Base-by-base conservation (phyloP, 1,284 basidiomycete genomes). In the Leccinum huronense region DNA sequence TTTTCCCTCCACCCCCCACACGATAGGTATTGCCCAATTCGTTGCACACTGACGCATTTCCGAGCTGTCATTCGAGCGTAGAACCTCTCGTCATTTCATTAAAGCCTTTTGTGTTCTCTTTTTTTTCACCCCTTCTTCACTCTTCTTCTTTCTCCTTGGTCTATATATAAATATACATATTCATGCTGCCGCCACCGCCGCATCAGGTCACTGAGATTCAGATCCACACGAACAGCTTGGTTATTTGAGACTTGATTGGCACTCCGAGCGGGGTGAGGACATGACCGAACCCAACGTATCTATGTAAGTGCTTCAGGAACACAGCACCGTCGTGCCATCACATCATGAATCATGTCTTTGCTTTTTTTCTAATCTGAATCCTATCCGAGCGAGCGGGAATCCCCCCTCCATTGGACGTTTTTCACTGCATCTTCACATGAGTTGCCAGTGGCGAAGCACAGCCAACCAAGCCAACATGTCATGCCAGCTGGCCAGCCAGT, bases 61-160 rank as follows among this genome's bases (percentile, higher is more conserved):
- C 51, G 51, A 30, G 51, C 53, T 54, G 53, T 54, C 53, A 54
- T 27, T 48, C 51, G 23, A 54, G 16, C 30, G 53, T 34, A 31
- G 11, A 33, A 54, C 33, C 14, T 67, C 60, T 68, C 68, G 62
- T 69, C 64, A 69, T 71, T 36, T 51, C 48, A 51, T 51, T 51
- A 51, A 51, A 23, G 48, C 48, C 48, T 51, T 51, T 51, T 51
- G 48, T 51, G 48, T 23, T 23, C 48, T 23, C 48, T 23, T 48
- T 51, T 40, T 51, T 51, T 48, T 48, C 48, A 51, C 45, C 48
- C 48, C 48, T 51, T 51, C 48, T 11, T 51, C 48, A 10, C 19
- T 51, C 48, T 51, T 27, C 14, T 51, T 51, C 19, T 11, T 51
- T 51, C 48, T 23, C 45, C 48, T 51, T 23, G 19, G 19, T 51